Evolutionary conservation across 805 yeast species (phyloP), one percentile per base, ranked within the genome.

Genomic region (Vanderwaltozyma polyspora): DNA sequence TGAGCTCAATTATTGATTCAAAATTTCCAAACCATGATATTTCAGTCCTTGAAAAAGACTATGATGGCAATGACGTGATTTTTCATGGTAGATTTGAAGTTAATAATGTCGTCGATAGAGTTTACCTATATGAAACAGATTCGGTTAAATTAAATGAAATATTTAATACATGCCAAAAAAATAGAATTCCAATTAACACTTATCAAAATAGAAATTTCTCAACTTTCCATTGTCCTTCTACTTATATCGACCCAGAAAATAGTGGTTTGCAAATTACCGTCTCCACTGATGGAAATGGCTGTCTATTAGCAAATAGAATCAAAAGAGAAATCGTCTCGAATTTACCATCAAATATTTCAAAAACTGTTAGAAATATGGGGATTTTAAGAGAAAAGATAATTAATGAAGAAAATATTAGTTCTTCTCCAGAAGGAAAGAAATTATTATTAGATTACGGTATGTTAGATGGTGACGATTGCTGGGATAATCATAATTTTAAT

Each of bases 281-380:
- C 8, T 75, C 89, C 3, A 87, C 96, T 0, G 72, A 77, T 18
- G 94, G 95, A 0, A 81, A 81, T 58, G 95, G 96, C 4, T 87
- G 96, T 60, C 73, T 84, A 33, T 62, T 87, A 33, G 94, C 95
- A 1, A 72, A 76, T 35, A 67, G 94, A 45, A 69, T 87, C 46
- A 80, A 76, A 46, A 64, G 96, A 42, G 93, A 82, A 40, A 59
- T 84, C 28, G 72, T 74, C 1, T 63, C 71, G 21, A 57, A 68
- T 5, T 60, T 87, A 30, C 95, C 96, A 0, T 44, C 63, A 3
- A 73, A 85, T 46, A 70, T 87, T 15, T 87, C 78, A 14, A 68
- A 67, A 17, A 71, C 83, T 2, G 79, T 94, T 44, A 57, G 62
- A 12, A 76, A 74, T 36, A 72, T 87, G 31, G 94, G 95, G 0